Percentiles rank a stretch among this genome's conserved stretches.
Evolutionary conservation across 176 grass and related monocot genomes (phyloP).

Genomic region (Aechmea fasciata): DNA sequence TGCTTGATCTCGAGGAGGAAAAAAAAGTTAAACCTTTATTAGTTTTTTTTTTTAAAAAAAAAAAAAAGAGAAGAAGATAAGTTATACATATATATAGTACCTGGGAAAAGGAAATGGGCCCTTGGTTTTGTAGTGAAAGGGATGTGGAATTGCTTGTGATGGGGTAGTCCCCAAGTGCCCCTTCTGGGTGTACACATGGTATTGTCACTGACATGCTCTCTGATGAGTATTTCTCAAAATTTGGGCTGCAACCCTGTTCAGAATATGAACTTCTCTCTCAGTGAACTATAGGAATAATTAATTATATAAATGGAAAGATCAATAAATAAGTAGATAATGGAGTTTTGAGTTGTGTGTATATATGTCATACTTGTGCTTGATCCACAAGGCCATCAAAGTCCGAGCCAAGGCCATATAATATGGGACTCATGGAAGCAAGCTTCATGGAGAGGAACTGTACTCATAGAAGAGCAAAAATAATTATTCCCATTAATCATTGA

Average conservation of each 20-base stretch:
- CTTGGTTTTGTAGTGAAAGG: slow-evolving; percentile 44
- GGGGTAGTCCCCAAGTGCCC: not conserved
- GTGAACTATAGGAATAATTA: not conserved
- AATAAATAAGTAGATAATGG: not conserved
- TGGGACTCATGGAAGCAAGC: slow-evolving; percentile 68
- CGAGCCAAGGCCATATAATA: slow-evolving; percentile 50
- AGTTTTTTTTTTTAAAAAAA: too few species aligned
- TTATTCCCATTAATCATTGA: slow-evolving; percentile 6
- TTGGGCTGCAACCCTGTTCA: slow-evolving; percentile 10
- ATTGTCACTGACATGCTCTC: slow-evolving; percentile 24
- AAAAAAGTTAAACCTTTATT: too few species aligned
- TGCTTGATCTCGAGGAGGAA: too few species aligned
- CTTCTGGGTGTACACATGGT: slow-evolving; percentile 27
- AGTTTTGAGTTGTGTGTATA: not conserved
- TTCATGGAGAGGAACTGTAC: slow-evolving; percentile 95
- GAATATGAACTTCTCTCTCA: not conserved
- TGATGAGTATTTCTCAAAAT: slow-evolving; percentile 46
- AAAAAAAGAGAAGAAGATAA: too few species aligned
- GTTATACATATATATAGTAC: slow-evolving; percentile 7
- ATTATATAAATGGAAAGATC: not conserved
- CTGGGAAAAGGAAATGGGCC: slow-evolving; percentile 47
- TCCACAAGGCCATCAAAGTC: slow-evolving; percentile 39
- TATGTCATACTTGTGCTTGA: slow-evolving; percentile 32
- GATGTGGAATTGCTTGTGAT: slow-evolving; percentile 18
- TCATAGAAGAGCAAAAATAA: slow-evolving; percentile 2